Percentiles rank a stretch among this genome's conserved stretches.
Evolutionary conservation across 2,329 filamentous ascomycete species (phyloP).

Genomic region (Exophiala phaeomuriformis): DNA sequence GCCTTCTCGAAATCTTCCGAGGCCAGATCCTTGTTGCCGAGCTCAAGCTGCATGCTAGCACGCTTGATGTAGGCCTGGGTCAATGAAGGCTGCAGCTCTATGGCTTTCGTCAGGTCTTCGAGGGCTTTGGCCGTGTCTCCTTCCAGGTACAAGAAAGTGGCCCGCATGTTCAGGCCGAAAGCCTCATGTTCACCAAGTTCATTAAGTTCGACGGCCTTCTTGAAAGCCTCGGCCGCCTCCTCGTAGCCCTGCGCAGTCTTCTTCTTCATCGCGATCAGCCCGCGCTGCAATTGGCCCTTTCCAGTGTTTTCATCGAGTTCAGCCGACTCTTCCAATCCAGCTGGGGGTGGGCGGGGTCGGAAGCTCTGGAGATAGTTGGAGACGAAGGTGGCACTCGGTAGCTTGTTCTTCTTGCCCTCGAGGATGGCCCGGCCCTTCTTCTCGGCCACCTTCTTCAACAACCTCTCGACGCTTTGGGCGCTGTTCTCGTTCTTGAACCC

Average conservation of each 20-base stretch:
- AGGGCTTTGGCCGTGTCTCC: slow-evolving; percentile 81
- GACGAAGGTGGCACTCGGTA: slow-evolving; percentile 93
- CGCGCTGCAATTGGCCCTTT: slow-evolving; percentile 76
- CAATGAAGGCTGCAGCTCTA: slow-evolving; percentile 77
- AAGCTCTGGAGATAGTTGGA: slow-evolving; percentile 99
- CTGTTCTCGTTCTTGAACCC: slow-evolving; percentile 88
- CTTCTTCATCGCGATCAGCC: slow-evolving; percentile 70
- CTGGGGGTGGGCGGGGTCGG: slow-evolving; percentile 71
- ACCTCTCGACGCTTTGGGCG: slow-evolving; percentile 80
- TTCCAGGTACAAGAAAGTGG: slow-evolving; percentile 87
- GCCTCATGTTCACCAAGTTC: slow-evolving; percentile 78
- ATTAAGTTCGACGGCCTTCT: slow-evolving; percentile 75
- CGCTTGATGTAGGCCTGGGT: slow-evolving; percentile 99
- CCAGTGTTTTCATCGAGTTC: slow-evolving; percentile 72
- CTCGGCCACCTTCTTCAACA: slow-evolving; percentile 95
- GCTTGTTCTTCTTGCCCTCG: slow-evolving; percentile 68
- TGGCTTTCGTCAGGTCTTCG: slow-evolving; percentile 80
- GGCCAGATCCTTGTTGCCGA: slow-evolving; percentile 78
- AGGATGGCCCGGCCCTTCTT: slow-evolving; percentile 87
- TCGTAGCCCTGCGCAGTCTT: slow-evolving; percentile 89
- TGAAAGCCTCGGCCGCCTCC: slow-evolving; percentile 76
- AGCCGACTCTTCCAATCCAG: slow-evolving; percentile 71
- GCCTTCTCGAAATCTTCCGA: slow-evolving; percentile 82
- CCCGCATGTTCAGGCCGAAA: slow-evolving; percentile 90
- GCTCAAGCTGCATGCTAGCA: slow-evolving; percentile 93